These are phyloP conservation scores for Pneumocystis wakefieldiae DNA, from an alignment of 1,139 yeast genomes.

Conservation along the genomic window DNA sequence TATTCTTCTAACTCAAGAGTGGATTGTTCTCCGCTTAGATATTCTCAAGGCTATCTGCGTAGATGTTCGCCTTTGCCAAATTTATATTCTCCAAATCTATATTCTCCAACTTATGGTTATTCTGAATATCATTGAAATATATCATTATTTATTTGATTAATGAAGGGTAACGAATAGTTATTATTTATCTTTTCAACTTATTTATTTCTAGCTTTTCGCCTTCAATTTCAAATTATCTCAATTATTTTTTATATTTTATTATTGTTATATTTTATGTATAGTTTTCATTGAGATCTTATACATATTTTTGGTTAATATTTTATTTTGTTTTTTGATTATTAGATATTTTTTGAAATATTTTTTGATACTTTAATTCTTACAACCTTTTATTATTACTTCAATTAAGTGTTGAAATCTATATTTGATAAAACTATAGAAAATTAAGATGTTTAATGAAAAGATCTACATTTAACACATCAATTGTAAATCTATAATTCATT, in stretches of 20 bases:
- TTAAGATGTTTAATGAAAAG: too few relatives aligned
- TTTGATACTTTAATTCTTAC: not conserved
- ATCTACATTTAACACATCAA: too few relatives aligned
- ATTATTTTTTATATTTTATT: not conserved
- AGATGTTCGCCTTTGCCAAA: not conserved
- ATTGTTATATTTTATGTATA: not conserved
- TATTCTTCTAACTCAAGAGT: not conserved
- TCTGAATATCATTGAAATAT: not conserved
- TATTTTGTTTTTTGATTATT: not conserved
- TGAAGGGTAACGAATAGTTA: not conserved
- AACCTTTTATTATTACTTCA: not conserved
- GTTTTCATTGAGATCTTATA: not conserved
- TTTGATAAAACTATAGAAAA: conserved; percentile 11
- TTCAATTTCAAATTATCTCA: not conserved
- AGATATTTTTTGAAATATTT: not conserved
- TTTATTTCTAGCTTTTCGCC: not conserved
- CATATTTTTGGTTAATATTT: not conserved
- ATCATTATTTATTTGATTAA: not conserved
- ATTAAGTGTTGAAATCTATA: not conserved
- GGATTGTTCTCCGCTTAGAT: not conserved
- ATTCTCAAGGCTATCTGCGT: not conserved
- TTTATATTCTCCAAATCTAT: not conserved
- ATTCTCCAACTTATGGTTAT: not conserved
- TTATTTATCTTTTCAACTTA: not conserved
- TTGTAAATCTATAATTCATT: too few relatives aligned